Evolutionary conservation across 2,329 filamentous ascomycete species (phyloP).

Genomic region (Talaromyces piceae): DNA sequence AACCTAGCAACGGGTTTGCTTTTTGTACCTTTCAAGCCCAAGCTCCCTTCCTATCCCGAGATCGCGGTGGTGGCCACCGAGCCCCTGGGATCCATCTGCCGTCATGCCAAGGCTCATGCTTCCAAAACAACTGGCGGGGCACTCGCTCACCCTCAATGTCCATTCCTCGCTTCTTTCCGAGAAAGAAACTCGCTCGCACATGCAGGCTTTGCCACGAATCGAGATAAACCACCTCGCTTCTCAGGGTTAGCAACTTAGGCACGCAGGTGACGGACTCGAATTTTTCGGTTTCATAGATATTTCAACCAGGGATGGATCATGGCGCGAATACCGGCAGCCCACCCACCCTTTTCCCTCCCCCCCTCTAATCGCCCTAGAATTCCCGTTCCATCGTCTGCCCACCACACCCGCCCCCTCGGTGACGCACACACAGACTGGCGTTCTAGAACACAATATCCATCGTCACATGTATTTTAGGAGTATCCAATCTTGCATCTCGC

Average conservation of each 20-base stretch:
- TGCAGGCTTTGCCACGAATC: background rate
- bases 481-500: background rate
- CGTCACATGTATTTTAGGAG: background rate
- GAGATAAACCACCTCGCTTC: background rate
- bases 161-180: background rate
- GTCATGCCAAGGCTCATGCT: background rate
- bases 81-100: background rate
- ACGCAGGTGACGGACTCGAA: no score
- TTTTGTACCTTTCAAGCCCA: background rate
- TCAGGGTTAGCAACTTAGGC: background rate
- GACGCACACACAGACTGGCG: background rate
- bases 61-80: conserved; percentile 7
- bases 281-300: no score
- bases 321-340: background rate
- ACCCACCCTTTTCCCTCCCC: no score
- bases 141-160: background rate
- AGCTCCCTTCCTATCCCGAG: conserved; percentile 11
- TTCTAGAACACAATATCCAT: background rate
- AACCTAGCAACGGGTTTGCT: background rate
- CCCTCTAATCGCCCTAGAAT: background rate
- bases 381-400: background rate
- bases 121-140: background rate
- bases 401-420: background rate
- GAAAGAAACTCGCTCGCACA: background rate
- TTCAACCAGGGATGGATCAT: background rate